Evolutionary conservation across 192 early-diverging fungal genomes (phyloP).

Genomic region (Phycomyces blakesleeanus): DNA sequence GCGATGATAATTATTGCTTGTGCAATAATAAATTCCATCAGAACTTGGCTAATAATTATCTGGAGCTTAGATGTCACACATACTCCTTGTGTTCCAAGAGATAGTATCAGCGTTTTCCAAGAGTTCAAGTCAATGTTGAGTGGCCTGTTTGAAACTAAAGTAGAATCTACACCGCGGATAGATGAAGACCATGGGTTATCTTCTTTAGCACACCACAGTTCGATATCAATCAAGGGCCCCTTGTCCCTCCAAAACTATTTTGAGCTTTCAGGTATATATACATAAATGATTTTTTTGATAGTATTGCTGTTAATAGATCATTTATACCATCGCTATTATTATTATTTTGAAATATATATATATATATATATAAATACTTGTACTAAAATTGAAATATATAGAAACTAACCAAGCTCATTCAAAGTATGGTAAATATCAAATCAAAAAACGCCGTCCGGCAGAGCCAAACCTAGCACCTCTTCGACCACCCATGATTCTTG

Average conservation of each 20-base stretch:
- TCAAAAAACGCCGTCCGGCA: slow-evolving; percentile 39
- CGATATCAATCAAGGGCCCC: slow-evolving; percentile 30
- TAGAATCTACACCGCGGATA: neutral
- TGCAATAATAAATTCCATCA: too few relatives aligned
- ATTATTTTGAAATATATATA: slow-evolving; percentile 5
- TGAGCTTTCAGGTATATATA: slow-evolving; percentile 22
- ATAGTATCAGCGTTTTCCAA: neutral
- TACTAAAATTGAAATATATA: slow-evolving; percentile 10
- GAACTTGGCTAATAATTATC: too few relatives aligned
- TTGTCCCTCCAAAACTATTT: slow-evolving; percentile 38
- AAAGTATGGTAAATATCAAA: slow-evolving; percentile 48
- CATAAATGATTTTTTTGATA: too few relatives aligned
- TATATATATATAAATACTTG: neutral
- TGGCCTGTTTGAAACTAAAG: slow-evolving; percentile 3
- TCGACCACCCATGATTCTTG: slow-evolving; percentile 40
- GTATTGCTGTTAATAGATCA: too few relatives aligned
- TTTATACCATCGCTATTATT: neutral
- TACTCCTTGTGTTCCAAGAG: slow-evolving; percentile 8
- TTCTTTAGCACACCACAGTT: neutral
- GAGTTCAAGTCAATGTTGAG: slow-evolving; percentile 23
- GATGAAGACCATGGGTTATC: neutral
- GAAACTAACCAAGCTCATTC: slow-evolving; percentile 43
- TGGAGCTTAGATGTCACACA: slow-evolving; percentile 11
- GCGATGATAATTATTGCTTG: too few relatives aligned
- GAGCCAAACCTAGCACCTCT: slow-evolving; percentile 35